phyloP scores from a whole-genome alignment of 306 rosid genomes.

The Lupinus albus region DNA sequence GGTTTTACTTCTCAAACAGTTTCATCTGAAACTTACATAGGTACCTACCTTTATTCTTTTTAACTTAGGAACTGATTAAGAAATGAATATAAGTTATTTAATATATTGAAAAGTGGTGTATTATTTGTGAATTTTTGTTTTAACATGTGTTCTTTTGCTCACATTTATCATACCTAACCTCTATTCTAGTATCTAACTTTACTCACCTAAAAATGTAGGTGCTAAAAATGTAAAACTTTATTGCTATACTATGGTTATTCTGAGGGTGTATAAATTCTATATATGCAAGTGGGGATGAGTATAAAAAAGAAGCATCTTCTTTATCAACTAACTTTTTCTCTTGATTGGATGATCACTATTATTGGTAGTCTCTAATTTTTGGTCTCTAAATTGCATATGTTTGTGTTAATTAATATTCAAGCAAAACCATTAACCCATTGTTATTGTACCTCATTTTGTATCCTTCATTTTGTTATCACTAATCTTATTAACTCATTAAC shows the following conservation, averaged over 20 bases:
- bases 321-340: constrained; percentile 18
- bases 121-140: no score
- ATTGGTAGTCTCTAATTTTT: constrained; percentile 3
- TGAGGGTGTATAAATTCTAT: no score
- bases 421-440: constrained; percentile 6
- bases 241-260: no score
- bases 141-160: no score
- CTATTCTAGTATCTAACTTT: no score
- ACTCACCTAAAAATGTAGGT: no score
- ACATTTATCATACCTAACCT: no score
- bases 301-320: constrained; percentile 22
- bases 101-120: no score
- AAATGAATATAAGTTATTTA: no score
- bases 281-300: background rate
- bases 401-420: constrained; percentile 12
- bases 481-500: constrained; percentile 2
- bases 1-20: background rate
- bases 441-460: constrained; percentile 19
- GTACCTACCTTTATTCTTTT: background rate
- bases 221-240: no score
- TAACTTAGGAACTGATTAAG: no score
- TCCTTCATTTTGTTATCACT: constrained; percentile 26
- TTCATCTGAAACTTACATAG: background rate
- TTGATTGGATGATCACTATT: constrained; percentile 31
- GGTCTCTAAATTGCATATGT: constrained; percentile 11